Evolutionary conservation across 2,329 filamentous ascomycete genomes (phyloP).

Genomic region (Aureobasidium uvarum): DNA sequence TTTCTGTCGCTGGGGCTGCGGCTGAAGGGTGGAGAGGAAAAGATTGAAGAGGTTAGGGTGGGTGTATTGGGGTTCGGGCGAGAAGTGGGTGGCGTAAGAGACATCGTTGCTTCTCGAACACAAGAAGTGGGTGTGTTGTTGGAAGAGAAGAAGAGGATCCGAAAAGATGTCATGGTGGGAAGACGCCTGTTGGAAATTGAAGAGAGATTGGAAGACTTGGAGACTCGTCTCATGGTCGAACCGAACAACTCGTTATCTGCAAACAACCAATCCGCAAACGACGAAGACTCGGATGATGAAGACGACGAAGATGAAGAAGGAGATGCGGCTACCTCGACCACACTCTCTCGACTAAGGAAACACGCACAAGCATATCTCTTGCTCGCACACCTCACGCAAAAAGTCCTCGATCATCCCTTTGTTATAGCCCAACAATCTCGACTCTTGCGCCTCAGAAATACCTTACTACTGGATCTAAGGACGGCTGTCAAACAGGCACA

Average conservation of each 20-base stretch:
- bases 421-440: slow-evolving; percentile 57
- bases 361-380: slow-evolving; percentile 60
- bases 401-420: slow-evolving; percentile 61
- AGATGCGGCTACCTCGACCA: slow-evolving; percentile 32
- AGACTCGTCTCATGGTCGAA: slow-evolving; percentile 59
- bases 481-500: slow-evolving; percentile 60
- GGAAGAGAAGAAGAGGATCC: slow-evolving; percentile 64
- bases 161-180: slow-evolving; percentile 62
- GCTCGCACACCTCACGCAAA: slow-evolving; percentile 52
- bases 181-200: slow-evolving; percentile 64
- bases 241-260: slow-evolving; percentile 29
- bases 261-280: slow-evolving; percentile 29
- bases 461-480: slow-evolving; percentile 63
- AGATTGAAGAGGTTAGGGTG: slow-evolving; percentile 84
- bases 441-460: slow-evolving; percentile 58
- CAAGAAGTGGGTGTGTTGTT: slow-evolving; percentile 62
- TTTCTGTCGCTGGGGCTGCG: slow-evolving; percentile 82
- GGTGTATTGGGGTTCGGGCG: slow-evolving; percentile 81
- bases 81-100: slow-evolving; percentile 72
- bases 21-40: slow-evolving; percentile 83
- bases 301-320: slow-evolving; percentile 39
- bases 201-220: slow-evolving; percentile 61
- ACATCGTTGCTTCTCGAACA: slow-evolving; percentile 62
- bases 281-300: slow-evolving; percentile 37
- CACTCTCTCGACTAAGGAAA: slow-evolving; percentile 50